Percentiles rank a stretch among this genome's conserved stretches.
phyloP scores from a whole-genome alignment of 345 rosid species.

The Acer yangbiense region DNA sequence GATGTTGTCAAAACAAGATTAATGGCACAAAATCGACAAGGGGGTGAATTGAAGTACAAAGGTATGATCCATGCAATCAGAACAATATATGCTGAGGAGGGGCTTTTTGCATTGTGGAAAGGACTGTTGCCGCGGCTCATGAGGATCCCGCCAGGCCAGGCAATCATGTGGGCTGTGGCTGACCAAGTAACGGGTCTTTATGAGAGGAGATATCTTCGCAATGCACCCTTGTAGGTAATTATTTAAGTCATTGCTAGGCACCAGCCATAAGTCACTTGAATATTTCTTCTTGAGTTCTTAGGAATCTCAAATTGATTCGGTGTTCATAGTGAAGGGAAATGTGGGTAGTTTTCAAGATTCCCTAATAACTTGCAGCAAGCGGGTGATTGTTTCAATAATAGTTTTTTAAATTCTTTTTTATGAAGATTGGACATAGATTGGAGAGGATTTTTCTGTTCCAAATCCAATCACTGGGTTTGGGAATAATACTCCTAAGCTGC shows the following conservation, averaged over 20 bases:
- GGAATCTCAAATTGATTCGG: not conserved
- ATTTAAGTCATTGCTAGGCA: slow-evolving; percentile 9
- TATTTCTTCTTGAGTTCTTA: slow-evolving; percentile 2
- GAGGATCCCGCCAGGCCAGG: slow-evolving; percentile 99
- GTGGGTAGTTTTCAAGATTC: not conserved
- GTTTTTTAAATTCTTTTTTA: not conserved
- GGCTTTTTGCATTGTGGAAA: slow-evolving; percentile 80
- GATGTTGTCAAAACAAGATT: slow-evolving; percentile 98
- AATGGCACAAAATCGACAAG: slow-evolving; percentile 79
- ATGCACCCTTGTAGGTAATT: slow-evolving; percentile 47
- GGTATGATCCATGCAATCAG: slow-evolving; percentile 93
- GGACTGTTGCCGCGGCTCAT: slow-evolving; percentile 92
- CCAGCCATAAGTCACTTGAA: not conserved
- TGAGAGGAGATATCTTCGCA: slow-evolving; percentile 59
- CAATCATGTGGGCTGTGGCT: slow-evolving; percentile 98
- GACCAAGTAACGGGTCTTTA: slow-evolving; percentile 87
- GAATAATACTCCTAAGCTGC: too few relatives aligned
- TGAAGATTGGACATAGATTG: not conserved
- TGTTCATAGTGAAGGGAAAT: too few relatives aligned
- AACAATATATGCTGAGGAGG: slow-evolving; percentile 84
- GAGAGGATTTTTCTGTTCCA: too few relatives aligned
- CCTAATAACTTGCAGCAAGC: not conserved
- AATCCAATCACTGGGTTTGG: too few relatives aligned
- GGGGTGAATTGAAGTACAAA: slow-evolving; percentile 69
- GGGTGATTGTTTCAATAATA: not conserved